Evolutionary conservation across 108 stramenopile genomes (phyloP), one percentile per base, ranked within the genome.

Genomic region (Parmales sp.): DNA sequence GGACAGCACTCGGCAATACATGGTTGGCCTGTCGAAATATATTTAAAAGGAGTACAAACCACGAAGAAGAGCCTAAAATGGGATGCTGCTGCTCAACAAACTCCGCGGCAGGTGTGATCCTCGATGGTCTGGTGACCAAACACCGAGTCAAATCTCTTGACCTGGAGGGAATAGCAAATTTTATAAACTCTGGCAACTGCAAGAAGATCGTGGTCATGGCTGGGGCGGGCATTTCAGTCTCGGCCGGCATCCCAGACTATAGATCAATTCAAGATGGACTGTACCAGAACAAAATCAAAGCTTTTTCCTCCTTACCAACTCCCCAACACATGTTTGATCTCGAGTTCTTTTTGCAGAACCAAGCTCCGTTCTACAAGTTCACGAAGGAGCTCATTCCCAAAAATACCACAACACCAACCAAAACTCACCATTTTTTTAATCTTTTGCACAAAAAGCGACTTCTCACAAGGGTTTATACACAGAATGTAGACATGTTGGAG

Each of bases 391-490:
- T 80, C n/a, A 60, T 29, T 20, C 67, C 79, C 26, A 74, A 79
- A 45, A 54, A 51, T 51, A 39, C 68, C 34, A 91, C 89, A 88
- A 86, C 88, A 54, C 79, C 90, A 5, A 90, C 90, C 0, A 45
- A 90, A 44, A 81, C 86, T 1, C 94, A 95, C 81, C 80, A 86
- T 46, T 95, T 95, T 65, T 77, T 89, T 50, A 82, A 86, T 66
- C 66, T 89, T 26, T 68, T 92, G 20, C 86, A 90, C 37, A 69
- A 72, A 16, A 83, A 84, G 69, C 76, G 79, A 2, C 76, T 76
- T 68, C 72, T 86, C 6, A 80, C 60, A 1, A 44, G 82, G 13
- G 34, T 77, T 38, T 83, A 83, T 39, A 83, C 85, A 1, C 85
- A 86, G 54, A 86, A 86, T 63, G 83, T 86, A n/a, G 85, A 86